Evolutionary conservation across 129 eudicot genomes (phyloP).

Genomic region (Chrysanthemum seticuspe): DNA sequence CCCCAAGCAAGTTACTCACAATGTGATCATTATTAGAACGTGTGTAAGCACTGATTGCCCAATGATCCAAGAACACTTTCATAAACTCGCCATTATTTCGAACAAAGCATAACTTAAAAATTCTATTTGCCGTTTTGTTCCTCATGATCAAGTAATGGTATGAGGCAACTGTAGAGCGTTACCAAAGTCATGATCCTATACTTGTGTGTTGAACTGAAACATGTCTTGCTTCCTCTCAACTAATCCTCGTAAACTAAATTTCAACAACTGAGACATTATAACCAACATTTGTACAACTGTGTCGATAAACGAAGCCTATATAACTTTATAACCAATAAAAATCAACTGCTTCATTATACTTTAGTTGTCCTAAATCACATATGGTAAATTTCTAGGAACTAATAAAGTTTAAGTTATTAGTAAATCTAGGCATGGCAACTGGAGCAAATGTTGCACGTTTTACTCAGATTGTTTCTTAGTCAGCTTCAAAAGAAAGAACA

Average conservation of each 20-base stretch:
- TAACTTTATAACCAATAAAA: not conserved
- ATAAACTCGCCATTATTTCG: too few relatives aligned
- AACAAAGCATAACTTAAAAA: too few relatives aligned
- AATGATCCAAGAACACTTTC: too few relatives aligned
- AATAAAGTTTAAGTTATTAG: not conserved
- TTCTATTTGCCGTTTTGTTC: not conserved
- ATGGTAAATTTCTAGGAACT: constrained; percentile 1
- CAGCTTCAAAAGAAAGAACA: constrained; percentile 1
- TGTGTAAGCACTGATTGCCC: too few relatives aligned
- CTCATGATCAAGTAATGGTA: not conserved
- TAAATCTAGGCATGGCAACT: not conserved
- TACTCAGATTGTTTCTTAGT: not conserved
- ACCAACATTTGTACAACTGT: not conserved
- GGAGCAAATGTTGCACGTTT: not conserved
- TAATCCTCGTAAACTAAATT: not conserved
- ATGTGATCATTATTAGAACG: too few relatives aligned
- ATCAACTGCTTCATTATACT: not conserved
- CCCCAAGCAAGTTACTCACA: not conserved
- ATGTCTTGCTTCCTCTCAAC: not conserved
- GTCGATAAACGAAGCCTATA: not conserved
- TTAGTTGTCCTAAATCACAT: not conserved
- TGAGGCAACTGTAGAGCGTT: not conserved
- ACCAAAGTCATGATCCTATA: not conserved
- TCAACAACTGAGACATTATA: not conserved
- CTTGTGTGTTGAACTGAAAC: not conserved